Evolutionary conservation across 2,329 filamentous ascomycete genomes (phyloP), one percentile per base, ranked within the genome.

Genomic region (Neurospora crassa): DNA sequence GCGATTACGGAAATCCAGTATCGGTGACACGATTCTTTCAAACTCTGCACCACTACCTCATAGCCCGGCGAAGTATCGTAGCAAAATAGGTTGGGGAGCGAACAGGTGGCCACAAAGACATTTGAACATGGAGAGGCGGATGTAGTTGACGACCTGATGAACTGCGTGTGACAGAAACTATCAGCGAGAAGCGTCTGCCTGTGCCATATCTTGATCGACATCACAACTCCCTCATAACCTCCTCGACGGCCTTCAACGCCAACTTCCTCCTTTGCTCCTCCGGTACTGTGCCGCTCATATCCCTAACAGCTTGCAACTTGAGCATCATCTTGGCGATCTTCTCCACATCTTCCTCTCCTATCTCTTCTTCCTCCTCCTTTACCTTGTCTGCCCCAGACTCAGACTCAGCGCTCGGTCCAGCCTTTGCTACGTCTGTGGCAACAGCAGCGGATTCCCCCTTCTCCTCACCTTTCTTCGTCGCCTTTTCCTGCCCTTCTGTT

Each of bases 251-350:
- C 75, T 85, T 85, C 29, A 86, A 86, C 2, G 89, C 89, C 80
- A 90, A 83, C 73, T 83, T 84, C 78, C 84, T 87, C 74, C 88
- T 83, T 80, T 91, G 87, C 37, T 87, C 86, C 76, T 89, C 86
- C 1, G 87, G 83, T 78, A 91, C 77, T 10, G 86, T 87, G 14
- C 86, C 85, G 40, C 85, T 88, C 74, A 88, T 84, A 70, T 91
- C 88, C 76, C 84, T 81, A 10, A 87, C 87, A 1, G 88, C 88
- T 79, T 88, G 87, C 72, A 92, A 80, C 78, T 87, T 90, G 68
- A 83, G 80, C 87, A 91, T 90, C 85, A 91, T 87, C 69, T 81
- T 80, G 76, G 90, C 88, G 40, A 91, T 78, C 78, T 88, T 87
- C 76, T 85, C 83, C 18, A 91, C 83, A 42, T 88, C 86, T 5